phyloP scores from a whole-genome alignment of 2,329 filamentous ascomycete genomes.

The Verticillium nubilum region DNA sequence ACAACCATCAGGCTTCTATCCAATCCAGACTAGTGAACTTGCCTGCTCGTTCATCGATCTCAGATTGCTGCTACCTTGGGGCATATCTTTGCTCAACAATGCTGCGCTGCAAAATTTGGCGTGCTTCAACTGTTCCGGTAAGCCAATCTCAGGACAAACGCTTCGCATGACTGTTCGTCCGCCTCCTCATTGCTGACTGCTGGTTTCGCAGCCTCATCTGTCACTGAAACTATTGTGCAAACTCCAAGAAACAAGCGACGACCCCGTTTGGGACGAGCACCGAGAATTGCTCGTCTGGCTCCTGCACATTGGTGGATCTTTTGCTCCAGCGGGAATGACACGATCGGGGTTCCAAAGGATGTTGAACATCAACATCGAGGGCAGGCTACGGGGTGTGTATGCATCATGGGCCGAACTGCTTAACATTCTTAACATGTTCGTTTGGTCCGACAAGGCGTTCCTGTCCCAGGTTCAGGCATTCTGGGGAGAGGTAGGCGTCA shows the following conservation, averaged over 20 bases:
- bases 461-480: constrained; percentile 20
- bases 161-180: background rate
- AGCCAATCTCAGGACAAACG: constrained; percentile 9
- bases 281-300: constrained; percentile 29
- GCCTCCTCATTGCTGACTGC: background rate
- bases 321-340: constrained; percentile 21
- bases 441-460: constrained; percentile 34
- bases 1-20: constrained; percentile 35
- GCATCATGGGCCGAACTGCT: constrained; percentile 25
- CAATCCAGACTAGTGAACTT: constrained; percentile 29
- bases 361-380: constrained; percentile 13
- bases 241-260: constrained; percentile 20
- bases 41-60: constrained; percentile 13
- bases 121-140: constrained; percentile 30
- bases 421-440: constrained; percentile 25
- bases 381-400: constrained; percentile 12
- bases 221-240: constrained; percentile 24
- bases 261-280: constrained; percentile 24
- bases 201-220: constrained; percentile 19
- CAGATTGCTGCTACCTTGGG: constrained; percentile 29
- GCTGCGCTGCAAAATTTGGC: constrained; percentile 35
- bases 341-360: constrained; percentile 22
- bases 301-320: constrained; percentile 30
- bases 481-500: constrained; percentile 20
- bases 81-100: constrained; percentile 34